A percentile compares a stretch with the other conserved stretches of the same genome.
phyloP scores from a whole-genome alignment of 2,329 filamentous ascomycete species.

The Trichoderma citrinoviride region DNA sequence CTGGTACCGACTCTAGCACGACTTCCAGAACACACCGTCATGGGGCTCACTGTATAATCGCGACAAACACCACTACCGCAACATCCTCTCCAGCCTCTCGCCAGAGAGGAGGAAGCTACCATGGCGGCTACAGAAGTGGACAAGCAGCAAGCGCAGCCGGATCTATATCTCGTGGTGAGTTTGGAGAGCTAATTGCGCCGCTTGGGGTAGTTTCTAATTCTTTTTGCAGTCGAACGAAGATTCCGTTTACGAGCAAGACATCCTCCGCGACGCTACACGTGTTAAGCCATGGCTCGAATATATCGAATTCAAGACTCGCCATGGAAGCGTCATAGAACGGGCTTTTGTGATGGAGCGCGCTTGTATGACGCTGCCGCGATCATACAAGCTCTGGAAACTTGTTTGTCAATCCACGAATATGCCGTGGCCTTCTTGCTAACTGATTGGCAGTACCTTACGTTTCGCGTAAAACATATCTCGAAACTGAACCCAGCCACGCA shows the following conservation, averaged over 20 bases:
- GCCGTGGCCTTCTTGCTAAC: slow-evolving; percentile 20
- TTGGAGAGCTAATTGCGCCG: neutral
- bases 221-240: slow-evolving; percentile 72
- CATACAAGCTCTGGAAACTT: slow-evolving; percentile 98
- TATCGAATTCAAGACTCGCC: slow-evolving; percentile 83
- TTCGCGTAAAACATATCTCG: slow-evolving; percentile 76
- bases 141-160: slow-evolving; percentile 42
- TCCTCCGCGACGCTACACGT: slow-evolving; percentile 78
- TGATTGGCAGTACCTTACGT: slow-evolving; percentile 68
- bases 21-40: neutral
- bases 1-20: neutral
- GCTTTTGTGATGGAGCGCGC: slow-evolving; percentile 86
- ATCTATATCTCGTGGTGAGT: slow-evolving; percentile 51
- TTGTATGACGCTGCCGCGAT: slow-evolving; percentile 83
- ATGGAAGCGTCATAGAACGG: slow-evolving; percentile 83
- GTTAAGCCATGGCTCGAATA: slow-evolving; percentile 95
- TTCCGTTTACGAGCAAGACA: slow-evolving; percentile 93
- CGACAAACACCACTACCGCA: neutral
- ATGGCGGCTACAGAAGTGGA: slow-evolving; percentile 25
- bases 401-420: slow-evolving; percentile 41
- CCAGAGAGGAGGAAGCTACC: slow-evolving; percentile 7
- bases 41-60: slow-evolving; percentile 8
- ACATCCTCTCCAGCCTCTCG: neutral
- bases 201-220: slow-evolving; percentile 29
- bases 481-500: slow-evolving; percentile 80